Evolutionary conservation across 768 basidiomycete genomes (phyloP), one percentile per base, ranked within the genome.

Genomic region (Amanita muscaria): DNA sequence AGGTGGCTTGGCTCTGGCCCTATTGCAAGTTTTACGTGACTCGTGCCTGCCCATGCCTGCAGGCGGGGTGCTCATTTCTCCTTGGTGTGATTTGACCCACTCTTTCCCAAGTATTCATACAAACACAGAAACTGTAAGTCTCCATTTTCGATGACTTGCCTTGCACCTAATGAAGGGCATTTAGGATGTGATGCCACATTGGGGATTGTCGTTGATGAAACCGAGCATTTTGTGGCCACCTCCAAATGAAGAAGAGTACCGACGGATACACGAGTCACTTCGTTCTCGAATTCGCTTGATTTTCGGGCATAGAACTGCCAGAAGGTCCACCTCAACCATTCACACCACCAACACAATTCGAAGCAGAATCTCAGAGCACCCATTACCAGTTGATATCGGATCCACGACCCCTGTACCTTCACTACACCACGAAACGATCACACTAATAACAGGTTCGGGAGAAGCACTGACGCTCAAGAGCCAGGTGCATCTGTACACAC

Each of bases 81-180:
- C 96, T 0, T 97, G 94, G 88, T 86, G 72, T 58, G 76, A 76
- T 61, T 64, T 98, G n/a, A 93, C 89, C 0, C 96, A 98, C 60
- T 92, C 88, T 0, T 97, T 98, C 61, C 88, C 90, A 0, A 90
- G 87, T 53, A 74, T 93, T 36, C 75, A 88, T 55, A 66, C 71
- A 30, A 97, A 98, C 59, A 91, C 88, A 2, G 70, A 76, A 3
- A 90, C 91, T 40, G 91, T 88, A 53, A 51, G 72, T 59, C 5
- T n/a, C 32, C 15, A 14, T 34, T 4, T 11, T 12, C 16, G 22
- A 32, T 11, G 22, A n/a, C 23, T 40, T 40, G 15, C 43, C 32
- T 16, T 22, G 23, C 22, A 19, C 33, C 43, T 22, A 18, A 18
- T 14, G 19, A 36, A 34, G 41, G 25, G 9, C 18, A 5, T 32